Base-by-base conservation (phyloP, 331 rosid genomes). In the Cydonia oblonga region DNA sequence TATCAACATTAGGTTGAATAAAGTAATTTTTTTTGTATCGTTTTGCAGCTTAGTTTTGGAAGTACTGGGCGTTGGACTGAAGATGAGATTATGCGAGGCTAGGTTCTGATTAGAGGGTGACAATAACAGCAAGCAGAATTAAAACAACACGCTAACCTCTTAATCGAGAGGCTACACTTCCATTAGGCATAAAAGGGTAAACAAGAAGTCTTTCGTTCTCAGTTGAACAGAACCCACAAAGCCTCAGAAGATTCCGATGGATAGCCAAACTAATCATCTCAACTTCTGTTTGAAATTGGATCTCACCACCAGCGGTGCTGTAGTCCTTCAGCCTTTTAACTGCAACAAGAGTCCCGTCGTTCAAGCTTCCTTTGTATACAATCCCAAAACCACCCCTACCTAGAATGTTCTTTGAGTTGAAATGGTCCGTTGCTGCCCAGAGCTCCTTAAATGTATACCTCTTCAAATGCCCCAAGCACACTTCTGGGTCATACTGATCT, bases 331-430 rank as follows among this genome's bases (percentile, higher is more conserved):
- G 78, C 85, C 99, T 83, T 83, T 95, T 95, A 52, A 95, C 97
- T 20, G 99, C 99, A 75, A 89, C 97, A 35, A 90, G 58, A 23
- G 92, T 85, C 22, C 97, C 89, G 49, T 91, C 97, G 46, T 76
- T 95, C 86, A 95, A 81, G 82, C 76, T 26, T 2, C 97, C 99
- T 80, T 87, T 95, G 89, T 79, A 95, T 49, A 95, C 99, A 82
- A 95, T 95, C 62, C 99, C 99, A 83, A 95, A 95, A 15, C 99
- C 97, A 38, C 99, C 99, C 82, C 96, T 90, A 74, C 99, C 99
- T 5, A 95, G 84, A 75, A 95, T 89, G 72, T 95, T 88, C 86
- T 88, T 91, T 15, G 97, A 73, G 86, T 84, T 89, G 83, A 95
- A 95, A 83, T 95, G 96, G 75, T 89, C 99, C 0, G 99, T 91